Percentiles rank a stretch among this genome's conserved stretches.
Conservation (phyloP, 305 asterid species). For the Fraxinus dipetala region DNA sequence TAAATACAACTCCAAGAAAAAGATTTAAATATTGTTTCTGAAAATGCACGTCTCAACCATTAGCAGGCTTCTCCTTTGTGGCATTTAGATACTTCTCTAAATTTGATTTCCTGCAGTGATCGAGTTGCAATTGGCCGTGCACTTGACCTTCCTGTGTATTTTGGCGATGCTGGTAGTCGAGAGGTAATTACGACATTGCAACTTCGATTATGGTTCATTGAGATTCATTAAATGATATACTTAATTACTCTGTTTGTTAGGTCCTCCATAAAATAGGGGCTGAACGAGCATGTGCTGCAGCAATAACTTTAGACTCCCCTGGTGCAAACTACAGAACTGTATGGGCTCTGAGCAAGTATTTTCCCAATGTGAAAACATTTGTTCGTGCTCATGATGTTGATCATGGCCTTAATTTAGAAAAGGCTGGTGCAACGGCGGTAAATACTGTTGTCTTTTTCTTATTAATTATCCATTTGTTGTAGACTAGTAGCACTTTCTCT, state of each 20-base stretch:
- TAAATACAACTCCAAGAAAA: neutral
- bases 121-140: conserved; percentile 95
- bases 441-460: conserved; percentile 16
- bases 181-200: conserved; percentile 56
- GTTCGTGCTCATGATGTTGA: conserved; percentile 99
- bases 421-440: conserved; percentile 99
- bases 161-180: conserved; percentile 99
- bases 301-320: conserved; percentile 92
- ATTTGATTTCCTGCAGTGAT: conserved; percentile 53
- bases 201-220: conserved; percentile 18
- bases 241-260: conserved; percentile 35
- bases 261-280: conserved; percentile 98
- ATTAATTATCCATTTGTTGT: conserved; percentile 5
- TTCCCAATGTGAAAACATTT: conserved; percentile 90
- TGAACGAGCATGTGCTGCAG: conserved; percentile 98
- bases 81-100: conserved; percentile 21
- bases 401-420: conserved; percentile 94
- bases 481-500: neutral
- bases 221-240: conserved; percentile 1
- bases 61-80: conserved; percentile 12
- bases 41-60: conserved; percentile 8
- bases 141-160: conserved; percentile 98
- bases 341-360: conserved; percentile 98
- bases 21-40: conserved; percentile 6
- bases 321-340: conserved; percentile 99